Base-by-base conservation (phyloP, 495 filamentous ascomycete genomes). In the Bombardia bombarda region DNA sequence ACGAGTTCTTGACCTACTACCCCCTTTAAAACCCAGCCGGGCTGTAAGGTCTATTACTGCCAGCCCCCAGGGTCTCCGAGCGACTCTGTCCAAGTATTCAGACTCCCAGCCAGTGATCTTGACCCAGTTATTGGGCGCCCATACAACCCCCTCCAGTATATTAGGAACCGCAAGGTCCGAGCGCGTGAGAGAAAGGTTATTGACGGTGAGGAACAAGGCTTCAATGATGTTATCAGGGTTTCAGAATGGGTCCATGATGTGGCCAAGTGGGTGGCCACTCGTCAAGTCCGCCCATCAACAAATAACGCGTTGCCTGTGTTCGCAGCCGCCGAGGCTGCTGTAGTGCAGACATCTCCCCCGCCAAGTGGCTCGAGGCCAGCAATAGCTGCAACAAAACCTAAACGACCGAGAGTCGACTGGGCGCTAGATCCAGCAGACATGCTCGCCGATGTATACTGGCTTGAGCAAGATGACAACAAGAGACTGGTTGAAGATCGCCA, bases 121-220 rank as follows among this genome's bases (percentile, higher is more conserved):
- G 49, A 55, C 9, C 17, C 52, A 22, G 38, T 39, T 5, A 50
- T 79, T 26, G 78, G 80, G 20, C 77, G 89, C 37, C 51, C 57
- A 1, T 95, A 95, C 52, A 90, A 96, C 57, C 90, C 88, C 4
- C 69, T 96, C 18, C 90, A 96, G 54, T 82, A 80, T 51, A 82
- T 95, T 37, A 79, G 90, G 16, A 94, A 96, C 52, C 74, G 89
- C 18, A 84, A 86, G 48, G 72, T 90, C 4, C 74, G 90, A 38
- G 79, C 82, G 40, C 72, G 86, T 20, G 84, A 88, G 57, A 71
- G 83, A 23, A 78, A 76, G 43, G 58, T 72, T 0, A 79, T 93
- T 26, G 78, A 90, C 52, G 72, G 80, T 13, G 78, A 84, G 33
- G 68, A 72, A n/a, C 77, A 84, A 38, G 84, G 84, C 1, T 96